A percentile compares a stretch with the other conserved stretches of the same genome.
phyloP scores from a whole-genome alignment of 2,329 filamentous ascomycete species.

The Pestalotiopsis sp. region DNA sequence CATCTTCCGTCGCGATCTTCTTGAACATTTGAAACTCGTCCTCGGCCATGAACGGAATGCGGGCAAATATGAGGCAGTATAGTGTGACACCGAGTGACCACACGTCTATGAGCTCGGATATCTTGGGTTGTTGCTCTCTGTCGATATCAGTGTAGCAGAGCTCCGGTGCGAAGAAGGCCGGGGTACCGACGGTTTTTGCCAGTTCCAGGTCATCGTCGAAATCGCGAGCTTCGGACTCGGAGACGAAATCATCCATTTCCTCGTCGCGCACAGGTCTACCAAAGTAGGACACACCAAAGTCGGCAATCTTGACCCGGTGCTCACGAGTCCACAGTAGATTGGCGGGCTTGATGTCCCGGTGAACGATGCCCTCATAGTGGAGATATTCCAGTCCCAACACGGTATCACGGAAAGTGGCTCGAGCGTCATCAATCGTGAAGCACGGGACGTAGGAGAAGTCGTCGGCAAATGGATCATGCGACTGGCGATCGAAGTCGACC shows the following conservation, averaged over 20 bases:
- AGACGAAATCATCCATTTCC: constrained; percentile 72
- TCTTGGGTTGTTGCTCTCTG: constrained; percentile 65
- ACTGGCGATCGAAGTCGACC: constrained; percentile 56
- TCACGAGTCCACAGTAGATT: constrained; percentile 87
- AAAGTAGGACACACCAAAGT: constrained; percentile 98
- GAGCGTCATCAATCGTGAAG: constrained; percentile 81
- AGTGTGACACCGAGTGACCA: constrained; percentile 97
- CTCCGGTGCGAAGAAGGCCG: constrained; percentile 96
- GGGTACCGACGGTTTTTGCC: constrained; percentile 97
- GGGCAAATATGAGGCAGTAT: constrained; percentile 92
- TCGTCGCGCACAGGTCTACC: constrained; percentile 83
- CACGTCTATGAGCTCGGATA: constrained; percentile 93
- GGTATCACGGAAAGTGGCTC: constrained; percentile 86
- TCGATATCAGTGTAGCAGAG: constrained; percentile 85
- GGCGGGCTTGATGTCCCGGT: constrained; percentile 84
- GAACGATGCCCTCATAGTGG: constrained; percentile 82
- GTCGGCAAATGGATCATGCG: constrained; percentile 72
- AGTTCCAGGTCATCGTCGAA: constrained; percentile 92
- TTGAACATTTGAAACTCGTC: constrained; percentile 91
- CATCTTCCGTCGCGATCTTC: constrained; percentile 88
- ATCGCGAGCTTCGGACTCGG: constrained; percentile 81
- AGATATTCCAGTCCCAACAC: constrained; percentile 92
- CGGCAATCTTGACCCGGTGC: constrained; percentile 92
- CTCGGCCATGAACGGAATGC: constrained; percentile 88
- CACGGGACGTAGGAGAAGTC: constrained; percentile 93